Evolutionary conservation across 306 rosid species (phyloP), one percentile per base, ranked within the genome.

Genomic region (Citrullus mucosospermus): DNA sequence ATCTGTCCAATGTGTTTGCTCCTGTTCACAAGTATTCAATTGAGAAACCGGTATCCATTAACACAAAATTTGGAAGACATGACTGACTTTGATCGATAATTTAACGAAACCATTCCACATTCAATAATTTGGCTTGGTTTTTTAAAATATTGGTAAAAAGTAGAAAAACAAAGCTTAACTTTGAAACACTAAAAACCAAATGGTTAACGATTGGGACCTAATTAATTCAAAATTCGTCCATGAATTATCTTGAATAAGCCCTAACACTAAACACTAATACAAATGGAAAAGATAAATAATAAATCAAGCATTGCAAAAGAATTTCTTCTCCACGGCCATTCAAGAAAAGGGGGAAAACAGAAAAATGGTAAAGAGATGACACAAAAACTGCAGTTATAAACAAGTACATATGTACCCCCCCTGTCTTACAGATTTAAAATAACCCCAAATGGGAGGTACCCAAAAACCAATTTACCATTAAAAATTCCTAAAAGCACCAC

Each of bases 1-100:
- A 83, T 94, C 83, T 72, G 98, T 94, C 98, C 98, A 94, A 79
- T 83, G 79, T 58, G 88, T 85, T 69, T 81, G 83, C 67, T 79
- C 91, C 91, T 86, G 87, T 84, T 54, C 83, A 38, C 78, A 80
- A 79, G 32, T 20, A 34, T 50, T 30, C 69, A 69, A 38, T 58
- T 28, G 71, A 77, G 63, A 43, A 80, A 57, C 54, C 84, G 38
- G 44, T 11, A n/a, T 53, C 41, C 62, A 48, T 48, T 70, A 25
- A 71, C 76, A 7, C 46, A n/a, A 44, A 32, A 5, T 25, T 50
- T 30, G 6, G 20, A 16, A 51, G 28, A 51, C 77, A 16, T 28
- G 16, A 46, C 61, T 28, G 28, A 46, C 61, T 51, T 15, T 18
- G 73, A 38, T 38, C 43, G 0, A 50, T 39, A 73, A 72, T 28